Percentiles rank a stretch among this genome's conserved stretches.
Evolutionary conservation across 2,329 filamentous ascomycete species (phyloP).

Genomic region (Claviceps purpurea): DNA sequence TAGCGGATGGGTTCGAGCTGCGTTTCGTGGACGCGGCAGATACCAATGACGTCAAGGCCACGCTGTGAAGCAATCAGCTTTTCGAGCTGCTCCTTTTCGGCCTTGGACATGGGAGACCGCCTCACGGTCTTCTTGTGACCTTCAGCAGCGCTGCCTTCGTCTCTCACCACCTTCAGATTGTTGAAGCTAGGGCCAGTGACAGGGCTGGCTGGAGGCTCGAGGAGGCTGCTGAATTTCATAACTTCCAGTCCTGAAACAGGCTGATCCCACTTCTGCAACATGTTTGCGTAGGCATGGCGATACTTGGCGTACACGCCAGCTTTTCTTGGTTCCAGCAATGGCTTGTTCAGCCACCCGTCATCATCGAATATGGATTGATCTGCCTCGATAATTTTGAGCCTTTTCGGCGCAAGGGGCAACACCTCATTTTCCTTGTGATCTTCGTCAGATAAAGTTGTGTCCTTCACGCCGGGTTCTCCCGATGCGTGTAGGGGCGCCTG

Average conservation of each 20-base stretch:
- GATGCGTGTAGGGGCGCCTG: slow-evolving; percentile 34
- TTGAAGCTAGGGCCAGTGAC: slow-evolving; percentile 20
- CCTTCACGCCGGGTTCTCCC: slow-evolving; percentile 32
- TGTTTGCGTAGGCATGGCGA: slow-evolving; percentile 52
- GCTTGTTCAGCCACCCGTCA: slow-evolving; percentile 48
- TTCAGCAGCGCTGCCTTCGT: slow-evolving; percentile 22
- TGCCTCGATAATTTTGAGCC: slow-evolving; percentile 39
- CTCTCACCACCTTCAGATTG: slow-evolving; percentile 24
- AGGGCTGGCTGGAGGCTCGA: slow-evolving; percentile 26
- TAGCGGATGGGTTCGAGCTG: slow-evolving; percentile 46
- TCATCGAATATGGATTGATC: slow-evolving; percentile 56
- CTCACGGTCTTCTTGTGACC: slow-evolving; percentile 22
- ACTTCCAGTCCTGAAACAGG: slow-evolving; percentile 51
- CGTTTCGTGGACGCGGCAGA: slow-evolving; percentile 49
- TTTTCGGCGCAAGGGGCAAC: slow-evolving; percentile 34
- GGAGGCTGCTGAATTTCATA: slow-evolving; percentile 54
- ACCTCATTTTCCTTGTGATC: slow-evolving; percentile 33
- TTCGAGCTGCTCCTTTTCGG: slow-evolving; percentile 40
- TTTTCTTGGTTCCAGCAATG: slow-evolving; percentile 41
- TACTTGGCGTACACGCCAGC: slow-evolving; percentile 42
- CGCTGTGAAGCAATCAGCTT: slow-evolving; percentile 37
- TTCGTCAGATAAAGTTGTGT: slow-evolving; percentile 41
- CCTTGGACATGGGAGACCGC: slow-evolving; percentile 40
- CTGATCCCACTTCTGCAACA: slow-evolving; percentile 53
- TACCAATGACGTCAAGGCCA: slow-evolving; percentile 48